Evolutionary conservation across 495 filamentous ascomycete species (phyloP), one percentile per base, ranked within the genome.

Genomic region (Hypoxylon cercidicola): DNA sequence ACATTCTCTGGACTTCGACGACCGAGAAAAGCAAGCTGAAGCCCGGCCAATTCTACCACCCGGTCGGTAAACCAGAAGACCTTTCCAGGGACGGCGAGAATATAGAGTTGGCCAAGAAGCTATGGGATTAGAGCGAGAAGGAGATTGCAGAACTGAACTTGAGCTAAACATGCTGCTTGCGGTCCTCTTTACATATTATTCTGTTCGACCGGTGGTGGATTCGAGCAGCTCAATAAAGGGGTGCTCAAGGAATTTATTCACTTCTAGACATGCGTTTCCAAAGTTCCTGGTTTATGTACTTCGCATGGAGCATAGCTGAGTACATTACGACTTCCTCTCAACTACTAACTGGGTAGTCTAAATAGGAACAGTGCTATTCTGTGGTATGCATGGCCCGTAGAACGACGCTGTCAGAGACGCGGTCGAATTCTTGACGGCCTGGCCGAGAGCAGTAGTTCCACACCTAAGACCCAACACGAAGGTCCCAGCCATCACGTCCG

Each of bases 401-500:
- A 67, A 57, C 1, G 68, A 20, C 13, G 45, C 37, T 40, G 72
- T 71, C 19, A 78, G 48, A 8, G 64, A 64, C 16, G 52, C 59
- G 1, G 74, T 78, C 12, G 73, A 61, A 62, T 78, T 78, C 13
- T 61, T 59, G 6, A 66, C 69, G 1, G 64, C 63, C 20, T 47
- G 43, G 48, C 63, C 68, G n/a, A 78, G 56, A 10, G 44, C 64
- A n/a, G 59, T 69, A 1, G 72, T 75, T 1, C 76, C 76, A 46
- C 76, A 78, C 61, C 73, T 75, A 13, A 78, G 64, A 6, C 76
- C 76, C 18, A 78, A 41, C 10, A 75, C 74, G 55, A 78, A 78
- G 48, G 52, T 69, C 18, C 68, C 68, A 4, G 81, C 78, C 60
- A 87, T 82, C 1, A 82, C 76, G 50, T 80, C 72, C 4, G 85